Base-by-base conservation (phyloP, 108 stramenopile genomes). In the Cyclotella choctawhatcheeana region DNA sequence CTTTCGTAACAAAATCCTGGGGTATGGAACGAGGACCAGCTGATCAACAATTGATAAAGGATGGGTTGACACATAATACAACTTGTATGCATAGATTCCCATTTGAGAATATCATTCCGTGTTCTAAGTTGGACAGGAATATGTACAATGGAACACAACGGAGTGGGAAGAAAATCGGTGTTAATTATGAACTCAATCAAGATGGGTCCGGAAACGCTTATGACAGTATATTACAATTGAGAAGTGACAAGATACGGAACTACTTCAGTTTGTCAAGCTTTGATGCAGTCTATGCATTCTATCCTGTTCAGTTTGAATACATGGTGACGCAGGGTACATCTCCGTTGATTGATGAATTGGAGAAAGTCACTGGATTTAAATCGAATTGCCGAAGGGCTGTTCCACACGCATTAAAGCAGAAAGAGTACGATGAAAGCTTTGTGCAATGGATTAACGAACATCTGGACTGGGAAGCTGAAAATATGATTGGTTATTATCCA, bases 181-280 rank as follows among this genome's bases (percentile, higher is more conserved):
- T 67, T n/a, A 81, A 54, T n/a, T 81, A 81, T 54, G 80, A 81
- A 47, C 70, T 71, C 40, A 71, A 71, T 50, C 70, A 64, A 45
- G 80, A 76, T 72, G 80, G 80, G 3, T 81, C 80, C 3, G 79
- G 74, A 29, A 48, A 47, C 10, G 48, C 60, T 10, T 81, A 76
- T 44, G 45, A 47, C 20, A 81, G 74, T 21, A 76, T 81, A 52
- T 31, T 89, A 32, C 58, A 85, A 27, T 51, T 89, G 16, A 70
- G 88, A 30, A 69, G 82, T 3, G 86, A 84, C 50, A 89, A 89
- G 71, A 61, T 89, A 22, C 25, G 44, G 6, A 86, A 89, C 58
- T 80, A 78, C 64, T 55, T 80, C 16, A 52, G 33, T 27, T 50
- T 80, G 2, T 43, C 58, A 17, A 22, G 54, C 20, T 73, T 62